Evolutionary conservation across 2,329 filamentous ascomycete species (phyloP).

Genomic region (Diaporthe humulicola): DNA sequence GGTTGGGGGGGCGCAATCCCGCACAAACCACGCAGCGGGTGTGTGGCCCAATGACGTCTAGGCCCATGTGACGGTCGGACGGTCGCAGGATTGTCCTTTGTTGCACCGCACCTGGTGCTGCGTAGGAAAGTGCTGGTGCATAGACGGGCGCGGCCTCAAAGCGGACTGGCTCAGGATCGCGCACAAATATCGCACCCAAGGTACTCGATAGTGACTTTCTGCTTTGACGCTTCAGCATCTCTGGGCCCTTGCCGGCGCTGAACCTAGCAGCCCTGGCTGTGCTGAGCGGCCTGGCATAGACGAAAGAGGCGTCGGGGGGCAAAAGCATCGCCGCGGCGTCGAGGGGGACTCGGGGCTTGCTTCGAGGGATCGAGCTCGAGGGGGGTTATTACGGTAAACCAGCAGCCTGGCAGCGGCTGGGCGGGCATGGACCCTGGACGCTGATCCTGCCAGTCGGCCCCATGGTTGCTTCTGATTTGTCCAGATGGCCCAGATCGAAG

Average conservation of each 20-base stretch:
- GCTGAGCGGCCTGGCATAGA: background rate
- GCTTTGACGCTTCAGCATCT: background rate
- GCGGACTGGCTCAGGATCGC: slow-evolving; percentile 11
- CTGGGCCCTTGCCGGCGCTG: background rate
- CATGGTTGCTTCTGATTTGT: background rate
- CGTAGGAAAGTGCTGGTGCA: background rate
- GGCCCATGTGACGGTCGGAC: slow-evolving; percentile 11
- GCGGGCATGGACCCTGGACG: slow-evolving; percentile 19
- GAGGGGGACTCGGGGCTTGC: background rate
- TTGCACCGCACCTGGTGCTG: background rate
- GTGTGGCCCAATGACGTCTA: slow-evolving; percentile 12
- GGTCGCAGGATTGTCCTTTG: slow-evolving; percentile 24
- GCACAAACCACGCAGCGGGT: slow-evolving; percentile 17
- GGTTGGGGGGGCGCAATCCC: background rate
- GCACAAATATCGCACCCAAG: slow-evolving; percentile 18
- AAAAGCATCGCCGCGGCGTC: background rate
- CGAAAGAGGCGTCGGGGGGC: slow-evolving; percentile 20
- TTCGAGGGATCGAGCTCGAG: background rate
- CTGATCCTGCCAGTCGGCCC: background rate
- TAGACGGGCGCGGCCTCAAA: background rate
- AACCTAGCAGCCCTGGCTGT: background rate
- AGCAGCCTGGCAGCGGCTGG: slow-evolving; percentile 19
- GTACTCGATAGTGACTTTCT: background rate
- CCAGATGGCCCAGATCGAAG: background rate
- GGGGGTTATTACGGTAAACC: too few species aligned